Base-by-base conservation (phyloP, 768 basidiomycete genomes). In the Rhodocollybia butyracea region DNA sequence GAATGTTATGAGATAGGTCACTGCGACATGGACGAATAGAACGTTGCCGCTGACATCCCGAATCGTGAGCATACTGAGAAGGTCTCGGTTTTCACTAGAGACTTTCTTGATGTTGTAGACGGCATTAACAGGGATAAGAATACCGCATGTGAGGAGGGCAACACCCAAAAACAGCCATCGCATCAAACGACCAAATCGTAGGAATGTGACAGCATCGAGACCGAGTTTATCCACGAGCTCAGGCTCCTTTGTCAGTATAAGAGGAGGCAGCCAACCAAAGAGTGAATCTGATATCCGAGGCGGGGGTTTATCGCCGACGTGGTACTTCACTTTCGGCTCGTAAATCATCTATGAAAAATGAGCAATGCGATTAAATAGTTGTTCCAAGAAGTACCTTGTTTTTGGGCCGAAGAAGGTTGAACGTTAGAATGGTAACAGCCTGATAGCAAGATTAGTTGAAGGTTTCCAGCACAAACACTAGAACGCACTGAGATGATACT, bases 311-410 rank as follows among this genome's bases (percentile, higher is more conserved):
- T 83, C 70, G 39, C 86, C 88, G 57, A 82, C 77, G 64, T 91
- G 90, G 66, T 94, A 95, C 70, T 95, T 95, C 71, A 91, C 84
- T 73, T 95, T 97, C 59, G 93, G 94, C 67, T 94, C 91, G 65
- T 96, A 96, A 56, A 94, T 84, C 58, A 91, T 82, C 92, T 92
- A 56, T 3, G 5, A 11, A 26, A 27, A 13, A 45, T 45, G 22
- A n/a, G 30, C 30, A 45, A 13, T 29, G 15, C 13, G 15, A 34
- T 40, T 41, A 4, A 2, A 43, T 15, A 40, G 19, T 61, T 4
- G 17, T 19, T 10, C 39, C 26, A 48, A 32, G 15, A 63, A 68
- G 36, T 64, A 86, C 89, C 80, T 91, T 93, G 77, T 97, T 95
- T 61, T 85, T 84, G 12, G 96, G 96, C 34, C 96, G 85, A 46